phyloP scores from a whole-genome alignment of 1,139 yeast species.

The Geotrichum restrictum region DNA sequence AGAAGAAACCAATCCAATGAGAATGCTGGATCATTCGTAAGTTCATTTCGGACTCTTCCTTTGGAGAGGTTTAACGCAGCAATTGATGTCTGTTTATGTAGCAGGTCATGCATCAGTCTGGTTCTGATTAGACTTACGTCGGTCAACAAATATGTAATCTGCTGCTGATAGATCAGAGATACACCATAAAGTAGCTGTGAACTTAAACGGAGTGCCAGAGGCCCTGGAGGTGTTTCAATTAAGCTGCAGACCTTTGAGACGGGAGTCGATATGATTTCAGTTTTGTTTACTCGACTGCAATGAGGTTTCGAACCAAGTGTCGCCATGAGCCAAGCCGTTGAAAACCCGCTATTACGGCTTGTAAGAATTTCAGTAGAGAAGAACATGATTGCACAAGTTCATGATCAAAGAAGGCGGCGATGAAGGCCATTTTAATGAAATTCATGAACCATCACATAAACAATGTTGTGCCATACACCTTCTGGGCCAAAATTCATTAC shows the following conservation, averaged over 20 bases:
- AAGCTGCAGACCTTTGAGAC: constrained; percentile 18
- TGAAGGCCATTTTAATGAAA: not conserved
- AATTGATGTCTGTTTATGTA: not conserved
- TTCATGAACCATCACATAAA: not conserved
- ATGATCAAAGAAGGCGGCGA: not conserved
- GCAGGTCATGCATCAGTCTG: constrained; percentile 4
- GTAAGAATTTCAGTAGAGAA: constrained; percentile 19
- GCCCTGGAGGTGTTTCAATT: constrained; percentile 18
- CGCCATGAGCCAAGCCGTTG: constrained; percentile 21
- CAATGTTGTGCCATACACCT: not conserved
- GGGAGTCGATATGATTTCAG: constrained; percentile 16
- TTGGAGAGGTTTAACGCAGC: not conserved
- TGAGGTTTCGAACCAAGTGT: constrained; percentile 18
- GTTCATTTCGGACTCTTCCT: constrained; percentile 7
- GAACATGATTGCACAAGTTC: constrained; percentile 12
- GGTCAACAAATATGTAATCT: constrained; percentile 12
- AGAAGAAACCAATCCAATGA: constrained; percentile 15
- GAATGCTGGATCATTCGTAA: constrained; percentile 17
- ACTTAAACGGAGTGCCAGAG: constrained; percentile 19
- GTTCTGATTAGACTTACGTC: constrained; percentile 9
- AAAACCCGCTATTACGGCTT: constrained; percentile 16
- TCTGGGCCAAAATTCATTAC: not conserved
- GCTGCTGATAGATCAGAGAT: constrained; percentile 18
- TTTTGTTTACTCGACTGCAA: constrained; percentile 3
- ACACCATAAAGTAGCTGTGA: constrained; percentile 20